Conservation (phyloP, 1,284 basidiomycete species). For the Afroboletus lepidellus region DNA sequence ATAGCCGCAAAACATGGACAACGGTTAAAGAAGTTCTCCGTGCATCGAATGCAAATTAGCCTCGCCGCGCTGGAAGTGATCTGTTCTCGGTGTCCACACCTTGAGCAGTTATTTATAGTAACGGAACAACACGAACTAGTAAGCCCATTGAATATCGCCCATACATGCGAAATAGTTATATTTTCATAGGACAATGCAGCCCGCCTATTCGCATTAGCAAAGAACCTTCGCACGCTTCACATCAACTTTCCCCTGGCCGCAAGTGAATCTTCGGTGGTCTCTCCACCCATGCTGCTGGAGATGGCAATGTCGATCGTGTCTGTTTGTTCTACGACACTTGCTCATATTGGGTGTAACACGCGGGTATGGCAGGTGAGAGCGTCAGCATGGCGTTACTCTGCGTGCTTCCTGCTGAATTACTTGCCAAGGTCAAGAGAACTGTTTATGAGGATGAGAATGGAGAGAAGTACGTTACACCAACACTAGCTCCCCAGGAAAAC, state of each 20-base stretch:
- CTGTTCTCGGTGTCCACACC: constrained; percentile 47
- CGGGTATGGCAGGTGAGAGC: constrained; percentile 47
- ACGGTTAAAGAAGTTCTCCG: constrained; percentile 55
- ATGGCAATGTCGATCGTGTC: constrained; percentile 41
- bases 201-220: constrained; percentile 34
- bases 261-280: constrained; percentile 9
- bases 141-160: constrained; percentile 17
- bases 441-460: constrained; percentile 40
- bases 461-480: constrained; percentile 36
- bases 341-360: constrained; percentile 52
- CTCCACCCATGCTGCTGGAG: constrained; percentile 30
- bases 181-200: constrained; percentile 40
- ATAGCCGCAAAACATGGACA: constrained; percentile 50
- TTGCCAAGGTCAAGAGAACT: constrained; percentile 47
- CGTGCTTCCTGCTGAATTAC: background rate
- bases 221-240: constrained; percentile 34
- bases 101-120: constrained; percentile 64
- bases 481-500: constrained; percentile 54
- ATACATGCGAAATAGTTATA: constrained; percentile 6
- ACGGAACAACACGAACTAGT: constrained; percentile 50
- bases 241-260: constrained; percentile 27
- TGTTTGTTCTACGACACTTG: constrained; percentile 42
- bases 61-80: constrained; percentile 50
- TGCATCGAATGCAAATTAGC: constrained; percentile 60
- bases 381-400: background rate